A percentile compares a stretch with the other conserved stretches of the same genome.
Conservation (phyloP, 768 basidiomycete genomes). For the Candolleomyces eurysporus region DNA sequence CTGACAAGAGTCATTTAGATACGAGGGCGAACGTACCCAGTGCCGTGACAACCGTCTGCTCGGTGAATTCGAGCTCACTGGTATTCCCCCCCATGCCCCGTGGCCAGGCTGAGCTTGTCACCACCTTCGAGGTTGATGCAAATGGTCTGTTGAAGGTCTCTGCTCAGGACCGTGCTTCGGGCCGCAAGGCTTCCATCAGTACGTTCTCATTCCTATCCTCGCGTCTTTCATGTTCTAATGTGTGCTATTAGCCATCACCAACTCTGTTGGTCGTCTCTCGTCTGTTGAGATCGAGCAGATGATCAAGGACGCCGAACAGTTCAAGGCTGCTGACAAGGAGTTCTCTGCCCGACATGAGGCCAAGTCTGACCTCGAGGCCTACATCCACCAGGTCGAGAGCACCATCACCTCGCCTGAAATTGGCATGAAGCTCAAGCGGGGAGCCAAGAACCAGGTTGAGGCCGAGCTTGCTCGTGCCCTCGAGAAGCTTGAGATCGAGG, state of each 20-base stretch:
- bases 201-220: constrained; percentile 26
- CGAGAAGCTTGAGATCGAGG: constrained; percentile 98
- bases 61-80: constrained; percentile 98
- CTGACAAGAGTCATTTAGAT: constrained; percentile 26
- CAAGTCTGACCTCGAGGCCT: constrained; percentile 96
- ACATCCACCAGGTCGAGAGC: constrained; percentile 94
- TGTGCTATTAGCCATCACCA: constrained; percentile 75
- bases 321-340: constrained; percentile 95
- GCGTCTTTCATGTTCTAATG: constrained; percentile 6
- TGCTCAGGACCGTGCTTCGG: constrained; percentile 96
- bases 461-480: constrained; percentile 96
- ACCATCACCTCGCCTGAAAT: constrained; percentile 97
- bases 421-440: constrained; percentile 98
- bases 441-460: constrained; percentile 93
- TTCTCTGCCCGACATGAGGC: constrained; percentile 98
- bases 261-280: constrained; percentile 98
- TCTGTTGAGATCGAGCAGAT: constrained; percentile 98
- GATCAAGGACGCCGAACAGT: constrained; percentile 99
- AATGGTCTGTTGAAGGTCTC: constrained; percentile 99
- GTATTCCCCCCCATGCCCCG: constrained; percentile 98
- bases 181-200: constrained; percentile 98
- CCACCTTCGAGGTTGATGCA: constrained; percentile 99
- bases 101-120: constrained; percentile 98
- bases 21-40: constrained; percentile 99
- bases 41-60: constrained; percentile 99